These are phyloP conservation scores for Boletellus sp. DNA, from an alignment of 1,284 basidiomycete species.

Conservation along the genomic window DNA sequence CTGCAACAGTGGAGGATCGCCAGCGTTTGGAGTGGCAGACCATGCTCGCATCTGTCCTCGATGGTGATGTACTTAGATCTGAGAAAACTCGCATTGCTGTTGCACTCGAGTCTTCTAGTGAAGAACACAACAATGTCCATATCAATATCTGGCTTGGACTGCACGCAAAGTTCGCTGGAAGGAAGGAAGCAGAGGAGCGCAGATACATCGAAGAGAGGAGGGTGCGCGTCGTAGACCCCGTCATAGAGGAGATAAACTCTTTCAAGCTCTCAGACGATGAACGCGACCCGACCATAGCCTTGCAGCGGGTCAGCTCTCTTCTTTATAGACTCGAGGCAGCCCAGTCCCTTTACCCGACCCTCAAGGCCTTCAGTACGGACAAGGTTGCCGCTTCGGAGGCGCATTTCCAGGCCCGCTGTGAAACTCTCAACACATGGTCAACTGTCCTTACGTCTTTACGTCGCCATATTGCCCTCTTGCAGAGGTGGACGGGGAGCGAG, in stretches of 20 bases:
- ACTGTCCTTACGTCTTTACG: slow-evolving; percentile 78
- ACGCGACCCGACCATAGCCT: slow-evolving; percentile 48
- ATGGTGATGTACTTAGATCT: slow-evolving; percentile 88
- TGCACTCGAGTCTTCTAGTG: slow-evolving; percentile 61
- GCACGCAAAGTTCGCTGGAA: slow-evolving; percentile 80
- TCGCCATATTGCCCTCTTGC: slow-evolving; percentile 74
- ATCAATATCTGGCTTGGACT: slow-evolving; percentile 87
- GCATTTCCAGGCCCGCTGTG: slow-evolving; percentile 74
- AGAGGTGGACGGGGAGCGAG: slow-evolving; percentile 89
- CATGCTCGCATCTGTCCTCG: slow-evolving; percentile 88
- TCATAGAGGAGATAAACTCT: slow-evolving; percentile 78
- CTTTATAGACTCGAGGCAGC: slow-evolving; percentile 81
- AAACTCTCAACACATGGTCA: slow-evolving; percentile 88
- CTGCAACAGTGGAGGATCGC: slow-evolving; percentile 65
- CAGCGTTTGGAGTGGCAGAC: slow-evolving; percentile 93
- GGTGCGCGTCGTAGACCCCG: slow-evolving; percentile 73
- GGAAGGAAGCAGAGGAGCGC: slow-evolving; percentile 81
- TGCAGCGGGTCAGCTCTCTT: slow-evolving; percentile 70
- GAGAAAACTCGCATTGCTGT: slow-evolving; percentile 88
- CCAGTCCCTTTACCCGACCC: slow-evolving; percentile 83
- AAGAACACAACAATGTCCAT: slow-evolving; percentile 66
- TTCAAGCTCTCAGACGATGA: slow-evolving; percentile 57
- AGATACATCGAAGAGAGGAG: slow-evolving; percentile 80
- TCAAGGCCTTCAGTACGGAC: slow-evolving; percentile 77
- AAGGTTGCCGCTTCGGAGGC: slow-evolving; percentile 67